Conservation (phyloP, 257 asterid species). For the Solanum tarijense region DNA sequence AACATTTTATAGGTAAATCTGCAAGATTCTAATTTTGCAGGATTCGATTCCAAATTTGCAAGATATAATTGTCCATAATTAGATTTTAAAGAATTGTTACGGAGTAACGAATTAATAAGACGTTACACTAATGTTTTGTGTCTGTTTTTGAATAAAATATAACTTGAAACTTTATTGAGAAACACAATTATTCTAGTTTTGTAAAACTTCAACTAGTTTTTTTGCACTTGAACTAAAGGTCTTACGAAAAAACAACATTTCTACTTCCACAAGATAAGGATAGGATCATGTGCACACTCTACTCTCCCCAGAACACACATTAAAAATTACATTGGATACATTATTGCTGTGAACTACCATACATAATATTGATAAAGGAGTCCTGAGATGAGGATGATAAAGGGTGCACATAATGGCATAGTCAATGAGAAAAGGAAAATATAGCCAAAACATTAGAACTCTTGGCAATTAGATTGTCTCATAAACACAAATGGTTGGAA, state of each 20-base stretch:
- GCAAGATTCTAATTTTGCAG: no score
- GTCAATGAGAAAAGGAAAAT: not conserved
- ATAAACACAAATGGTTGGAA: not conserved
- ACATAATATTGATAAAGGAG: not conserved
- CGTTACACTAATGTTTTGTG: not conserved
- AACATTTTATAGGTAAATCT: no score
- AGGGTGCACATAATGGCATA: not conserved
- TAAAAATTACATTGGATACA: not conserved
- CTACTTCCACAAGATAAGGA: not conserved
- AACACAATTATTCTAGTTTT: not conserved
- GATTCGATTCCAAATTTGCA: not conserved
- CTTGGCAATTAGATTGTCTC: not conserved
- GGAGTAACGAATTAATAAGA: no score
- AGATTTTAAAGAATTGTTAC: not conserved
- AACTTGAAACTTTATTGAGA: no score
- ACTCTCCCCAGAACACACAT: not conserved
- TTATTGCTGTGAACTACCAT: not conserved
- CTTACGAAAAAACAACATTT: not conserved
- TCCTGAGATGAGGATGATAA: not conserved
- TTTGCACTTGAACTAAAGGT: not conserved
- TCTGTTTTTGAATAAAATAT: not conserved
- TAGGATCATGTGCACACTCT: not conserved
- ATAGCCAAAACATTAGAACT: not conserved
- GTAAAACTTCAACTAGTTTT: no score
- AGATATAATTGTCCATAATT: not conserved